These are phyloP conservation scores for Macroventuria anomochaeta DNA, from an alignment of 2,329 filamentous ascomycete genomes.

Conservation along the genomic window DNA sequence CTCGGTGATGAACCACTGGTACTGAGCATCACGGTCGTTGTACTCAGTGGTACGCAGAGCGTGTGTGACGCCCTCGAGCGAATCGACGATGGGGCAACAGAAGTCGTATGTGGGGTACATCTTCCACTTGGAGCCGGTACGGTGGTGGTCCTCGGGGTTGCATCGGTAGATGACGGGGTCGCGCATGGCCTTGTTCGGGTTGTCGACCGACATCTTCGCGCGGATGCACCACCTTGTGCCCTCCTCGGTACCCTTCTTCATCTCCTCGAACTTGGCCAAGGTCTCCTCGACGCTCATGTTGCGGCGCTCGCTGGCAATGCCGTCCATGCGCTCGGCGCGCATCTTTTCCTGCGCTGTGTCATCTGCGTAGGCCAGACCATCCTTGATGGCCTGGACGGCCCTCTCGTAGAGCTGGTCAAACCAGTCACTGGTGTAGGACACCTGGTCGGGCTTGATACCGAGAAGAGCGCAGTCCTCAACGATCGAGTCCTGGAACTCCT, in stretches of 20 bases:
- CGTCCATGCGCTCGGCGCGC: conserved; percentile 82
- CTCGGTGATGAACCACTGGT: conserved; percentile 82
- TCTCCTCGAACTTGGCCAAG: conserved; percentile 85
- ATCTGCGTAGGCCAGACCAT: conserved; percentile 90
- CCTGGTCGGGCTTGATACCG: conserved; percentile 85
- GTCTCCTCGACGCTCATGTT: conserved; percentile 83
- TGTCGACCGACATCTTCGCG: conserved; percentile 89
- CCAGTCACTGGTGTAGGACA: conserved; percentile 93
- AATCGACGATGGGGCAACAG: conserved; percentile 81
- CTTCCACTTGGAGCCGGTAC: conserved; percentile 81
- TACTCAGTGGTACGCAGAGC: conserved; percentile 86
- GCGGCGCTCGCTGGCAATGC: conserved; percentile 80
- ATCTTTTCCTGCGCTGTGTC: conserved; percentile 91
- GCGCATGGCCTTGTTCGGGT: conserved; percentile 93
- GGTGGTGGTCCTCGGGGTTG: conserved; percentile 76
- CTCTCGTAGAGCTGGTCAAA: conserved; percentile 91
- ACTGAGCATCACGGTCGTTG: conserved; percentile 84
- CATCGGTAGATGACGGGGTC: conserved; percentile 98
- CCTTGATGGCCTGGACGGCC: conserved; percentile 81
- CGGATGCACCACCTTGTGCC: conserved; percentile 89
- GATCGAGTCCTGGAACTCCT: conserved; percentile 94
- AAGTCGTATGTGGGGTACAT: conserved; percentile 90
- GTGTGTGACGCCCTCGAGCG: conserved; percentile 81
- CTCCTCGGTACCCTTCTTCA: conserved; percentile 83
- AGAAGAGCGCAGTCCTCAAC: conserved; percentile 89